Base-by-base conservation (phyloP, 306 rosid genomes). In the Prosopis cineraria region DNA sequence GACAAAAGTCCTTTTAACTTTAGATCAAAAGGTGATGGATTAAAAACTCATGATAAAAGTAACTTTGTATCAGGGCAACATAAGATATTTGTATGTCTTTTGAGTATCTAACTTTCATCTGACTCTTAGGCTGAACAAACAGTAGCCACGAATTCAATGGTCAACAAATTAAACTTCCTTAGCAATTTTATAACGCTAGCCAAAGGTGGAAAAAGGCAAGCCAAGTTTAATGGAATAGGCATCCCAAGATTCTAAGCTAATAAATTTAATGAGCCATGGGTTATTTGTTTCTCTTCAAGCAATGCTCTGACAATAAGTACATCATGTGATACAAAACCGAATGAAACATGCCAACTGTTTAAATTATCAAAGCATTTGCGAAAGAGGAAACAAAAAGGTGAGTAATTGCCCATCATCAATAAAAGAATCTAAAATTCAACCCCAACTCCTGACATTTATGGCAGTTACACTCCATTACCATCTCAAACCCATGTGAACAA, bases 221-320 rank as follows among this genome's bases (percentile, higher is more conserved):
- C 77, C 47, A 76, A 16, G 73, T 50, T 63, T 45, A 65, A 72
- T 56, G 67, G 41, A 41, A 37, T 59, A 58, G 34, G 56, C 19
- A 55, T 33, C 43, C 1, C 9, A 62, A 30, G 7, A 63, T 63
- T 63, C 60, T 20, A 4, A 50, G 70, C 11, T 39, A 10, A 53
- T 16, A 58, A 68, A 72, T 67, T 72, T 68, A 77, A 44, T n/a
- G 29, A 43, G 43, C 20, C 56, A 64, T 29, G 17, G 20, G 3
- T 41, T 5, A 27, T 33, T 25, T 31, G 13, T 64, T 76, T 63
- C 37, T 45, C 48, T 47, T 45, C 4, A 64, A 47, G 56, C 19
- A 7, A 22, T 76, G 50, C 27, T 11, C 63, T 30, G 29, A 29
- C 65, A 24, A 76, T n/a, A 63, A 64, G 20, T 24, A 12, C 27